Evolutionary conservation across 2,329 filamentous ascomycete species (phyloP).

Genomic region (Bimuria novae-zelandiae): DNA sequence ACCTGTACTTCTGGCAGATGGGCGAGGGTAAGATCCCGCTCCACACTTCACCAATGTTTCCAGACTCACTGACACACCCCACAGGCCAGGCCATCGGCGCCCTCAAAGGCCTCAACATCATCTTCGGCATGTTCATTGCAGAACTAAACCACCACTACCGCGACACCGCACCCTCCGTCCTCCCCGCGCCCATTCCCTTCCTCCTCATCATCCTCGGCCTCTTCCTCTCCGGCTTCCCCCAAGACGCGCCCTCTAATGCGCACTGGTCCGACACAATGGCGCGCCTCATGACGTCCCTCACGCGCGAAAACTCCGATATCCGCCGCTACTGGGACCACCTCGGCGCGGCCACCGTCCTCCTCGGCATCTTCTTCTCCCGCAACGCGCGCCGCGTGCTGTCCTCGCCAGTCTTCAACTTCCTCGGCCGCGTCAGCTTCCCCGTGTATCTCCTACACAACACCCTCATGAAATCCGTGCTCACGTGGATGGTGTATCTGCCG

Average conservation of each 20-base stretch:
- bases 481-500: conserved; percentile 61
- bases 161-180: conserved; percentile 54
- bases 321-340: conserved; percentile 57
- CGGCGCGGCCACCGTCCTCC: conserved; percentile 54
- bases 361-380: conserved; percentile 60
- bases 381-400: conserved; percentile 59
- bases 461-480: conserved; percentile 62
- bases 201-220: conserved; percentile 59
- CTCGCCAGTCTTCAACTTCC: conserved; percentile 61
- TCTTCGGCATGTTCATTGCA: conserved; percentile 65
- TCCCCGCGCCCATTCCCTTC: conserved; percentile 56
- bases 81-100: conserved; percentile 39
- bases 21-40: conserved; percentile 34
- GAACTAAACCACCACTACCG: conserved; percentile 60
- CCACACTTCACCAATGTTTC: too few relatives aligned
- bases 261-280: conserved; percentile 59
- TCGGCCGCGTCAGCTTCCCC: conserved; percentile 67
- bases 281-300: conserved; percentile 50
- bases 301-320: conserved; percentile 54
- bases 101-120: conserved; percentile 60
- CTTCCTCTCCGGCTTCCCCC: conserved; percentile 64
- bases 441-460: conserved; percentile 68
- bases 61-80: conserved; percentile 28
- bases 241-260: conserved; percentile 58
- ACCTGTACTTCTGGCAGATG: conserved; percentile 47